These are phyloP conservation scores for Strobilomyces confusus DNA, from an alignment of 768 basidiomycete species.

Conservation along the genomic window DNA sequence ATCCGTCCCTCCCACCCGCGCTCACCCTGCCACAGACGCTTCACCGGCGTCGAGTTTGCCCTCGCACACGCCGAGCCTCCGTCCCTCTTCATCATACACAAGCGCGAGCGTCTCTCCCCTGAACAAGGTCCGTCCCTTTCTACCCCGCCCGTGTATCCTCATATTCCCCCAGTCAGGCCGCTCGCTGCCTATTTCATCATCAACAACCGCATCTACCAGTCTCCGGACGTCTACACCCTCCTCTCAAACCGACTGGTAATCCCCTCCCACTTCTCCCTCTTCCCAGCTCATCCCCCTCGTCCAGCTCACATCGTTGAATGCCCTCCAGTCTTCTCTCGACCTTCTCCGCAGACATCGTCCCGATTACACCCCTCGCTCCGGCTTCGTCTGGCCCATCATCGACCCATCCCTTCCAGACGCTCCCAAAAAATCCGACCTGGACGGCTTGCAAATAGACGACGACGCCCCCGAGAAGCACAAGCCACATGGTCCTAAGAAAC, in stretches of 20 bases:
- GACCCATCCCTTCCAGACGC: slow-evolving; percentile 47
- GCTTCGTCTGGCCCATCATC: slow-evolving; percentile 81
- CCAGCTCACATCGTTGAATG: slow-evolving; percentile 65
- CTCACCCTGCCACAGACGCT: slow-evolving; percentile 50
- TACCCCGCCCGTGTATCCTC: background rate
- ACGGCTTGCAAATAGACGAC: slow-evolving; percentile 26
- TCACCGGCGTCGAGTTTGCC: slow-evolving; percentile 84
- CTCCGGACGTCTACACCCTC: slow-evolving; percentile 80
- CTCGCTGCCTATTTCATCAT: slow-evolving; percentile 84
- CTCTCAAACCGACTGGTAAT: slow-evolving; percentile 79
- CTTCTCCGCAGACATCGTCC: slow-evolving; percentile 70
- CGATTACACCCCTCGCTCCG: slow-evolving; percentile 78
- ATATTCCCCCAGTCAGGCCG: slow-evolving; percentile 54
- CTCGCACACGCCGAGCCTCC: slow-evolving; percentile 79
- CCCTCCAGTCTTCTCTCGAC: slow-evolving; percentile 74
- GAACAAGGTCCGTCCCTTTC: slow-evolving; percentile 60
- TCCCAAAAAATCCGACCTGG: slow-evolving; percentile 37
- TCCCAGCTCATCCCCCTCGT: background rate
- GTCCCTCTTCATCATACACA: slow-evolving; percentile 83
- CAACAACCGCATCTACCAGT: slow-evolving; percentile 86
- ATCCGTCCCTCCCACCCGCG: background rate
- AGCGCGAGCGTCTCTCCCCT: slow-evolving; percentile 78
- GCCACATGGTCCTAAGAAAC: slow-evolving; percentile 42
- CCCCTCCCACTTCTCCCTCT: background rate
- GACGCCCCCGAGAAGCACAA: slow-evolving; percentile 22